phyloP scores from a whole-genome alignment of 1,284 basidiomycete genomes.

The Heterobasidion parviporum region DNA sequence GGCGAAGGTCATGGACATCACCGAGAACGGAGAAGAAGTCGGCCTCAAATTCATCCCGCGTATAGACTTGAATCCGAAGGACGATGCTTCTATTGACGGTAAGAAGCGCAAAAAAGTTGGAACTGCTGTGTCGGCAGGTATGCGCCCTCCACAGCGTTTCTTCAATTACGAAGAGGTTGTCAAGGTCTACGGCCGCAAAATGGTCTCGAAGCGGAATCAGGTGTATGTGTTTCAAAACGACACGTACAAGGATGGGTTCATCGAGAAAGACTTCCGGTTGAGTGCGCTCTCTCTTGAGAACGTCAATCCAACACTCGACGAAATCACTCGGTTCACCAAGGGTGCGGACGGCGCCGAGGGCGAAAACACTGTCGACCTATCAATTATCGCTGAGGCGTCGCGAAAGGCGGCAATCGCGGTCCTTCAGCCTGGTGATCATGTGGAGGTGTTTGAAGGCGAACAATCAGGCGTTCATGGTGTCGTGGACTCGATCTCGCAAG shows the following conservation, averaged over 20 bases:
- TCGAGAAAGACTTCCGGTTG: conserved; percentile 93
- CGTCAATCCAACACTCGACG: conserved; percentile 92
- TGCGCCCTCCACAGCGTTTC: conserved; percentile 85
- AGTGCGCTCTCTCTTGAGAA: conserved; percentile 78
- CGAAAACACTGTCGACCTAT: conserved; percentile 64
- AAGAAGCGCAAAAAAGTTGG: conserved; percentile 66
- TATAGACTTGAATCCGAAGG: conserved; percentile 90
- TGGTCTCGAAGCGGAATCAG: conserved; percentile 66
- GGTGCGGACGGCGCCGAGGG: conserved; percentile 56
- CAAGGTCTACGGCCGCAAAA: conserved; percentile 77
- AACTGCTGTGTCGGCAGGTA: conserved; percentile 30
- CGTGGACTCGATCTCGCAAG: conserved; percentile 84
- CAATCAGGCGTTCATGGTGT: conserved; percentile 90
- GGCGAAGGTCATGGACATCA: conserved; percentile 91
- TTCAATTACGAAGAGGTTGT: conserved; percentile 94
- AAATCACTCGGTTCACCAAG: conserved; percentile 86
- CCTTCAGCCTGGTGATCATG: conserved; percentile 94
- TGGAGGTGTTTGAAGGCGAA: conserved; percentile 97
- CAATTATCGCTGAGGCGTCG: conserved; percentile 83
- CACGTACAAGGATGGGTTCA: conserved; percentile 90
- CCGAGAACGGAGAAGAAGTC: conserved; percentile 91
- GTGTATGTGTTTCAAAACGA: conserved; percentile 87
- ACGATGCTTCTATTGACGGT: conserved; percentile 60
- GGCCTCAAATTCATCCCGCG: conserved; percentile 93
- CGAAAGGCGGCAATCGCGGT: conserved; percentile 82